phyloP scores from a whole-genome alignment of 2,329 filamentous ascomycete genomes.

The Falciphora oryzae region DNA sequence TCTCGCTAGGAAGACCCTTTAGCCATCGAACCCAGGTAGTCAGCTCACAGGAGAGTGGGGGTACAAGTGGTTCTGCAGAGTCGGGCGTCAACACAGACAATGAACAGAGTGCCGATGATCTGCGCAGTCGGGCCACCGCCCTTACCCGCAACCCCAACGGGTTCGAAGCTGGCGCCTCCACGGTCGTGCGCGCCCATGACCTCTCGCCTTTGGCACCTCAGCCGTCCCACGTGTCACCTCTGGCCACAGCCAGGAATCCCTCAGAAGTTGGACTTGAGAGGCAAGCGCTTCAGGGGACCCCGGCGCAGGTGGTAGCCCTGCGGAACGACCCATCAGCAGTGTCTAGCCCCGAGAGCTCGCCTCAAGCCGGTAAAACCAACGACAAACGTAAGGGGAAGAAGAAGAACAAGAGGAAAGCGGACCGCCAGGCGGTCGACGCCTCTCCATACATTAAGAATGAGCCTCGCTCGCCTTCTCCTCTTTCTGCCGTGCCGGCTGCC shows the following conservation, averaged over 20 bases:
- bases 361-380: constrained; percentile 40
- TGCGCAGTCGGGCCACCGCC: constrained; percentile 13
- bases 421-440: constrained; percentile 40
- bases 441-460: constrained; percentile 58
- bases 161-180: not conserved
- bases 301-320: constrained; percentile 53
- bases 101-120: constrained; percentile 29
- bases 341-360: constrained; percentile 57
- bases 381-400: constrained; percentile 47
- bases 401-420: constrained; percentile 47
- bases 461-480: constrained; percentile 57
- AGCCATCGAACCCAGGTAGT: constrained; percentile 16
- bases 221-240: constrained; percentile 61
- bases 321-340: constrained; percentile 41
- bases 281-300: constrained; percentile 31
- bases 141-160: not conserved
- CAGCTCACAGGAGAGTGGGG: constrained; percentile 33
- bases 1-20: not conserved
- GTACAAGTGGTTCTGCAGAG: constrained; percentile 37
- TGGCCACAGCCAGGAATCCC: constrained; percentile 40
- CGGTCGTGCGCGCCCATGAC: constrained; percentile 67
- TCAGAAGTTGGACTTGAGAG: constrained; percentile 25
- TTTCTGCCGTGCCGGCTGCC: constrained; percentile 44
- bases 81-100: constrained; percentile 30
- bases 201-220: constrained; percentile 69